phyloP scores from a whole-genome alignment of 768 basidiomycete genomes.

The Lentinula sp. region DNA sequence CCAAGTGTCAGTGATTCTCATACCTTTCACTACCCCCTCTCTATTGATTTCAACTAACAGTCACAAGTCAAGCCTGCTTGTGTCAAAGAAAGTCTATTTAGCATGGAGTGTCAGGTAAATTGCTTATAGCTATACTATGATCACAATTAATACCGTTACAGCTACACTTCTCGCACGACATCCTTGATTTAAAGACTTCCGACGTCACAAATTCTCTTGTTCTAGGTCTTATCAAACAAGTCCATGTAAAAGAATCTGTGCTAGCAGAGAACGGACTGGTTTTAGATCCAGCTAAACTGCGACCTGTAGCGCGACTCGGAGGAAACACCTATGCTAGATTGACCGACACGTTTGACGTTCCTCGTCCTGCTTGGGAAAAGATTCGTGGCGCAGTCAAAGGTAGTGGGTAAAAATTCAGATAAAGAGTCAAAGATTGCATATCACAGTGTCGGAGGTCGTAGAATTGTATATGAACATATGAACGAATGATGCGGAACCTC shows the following conservation, averaged over 20 bases:
- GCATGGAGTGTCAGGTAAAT: slow-evolving; percentile 56
- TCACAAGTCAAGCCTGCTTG: slow-evolving; percentile 41
- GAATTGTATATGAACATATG: too few species aligned
- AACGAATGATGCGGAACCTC: too few species aligned
- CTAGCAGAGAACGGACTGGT: slow-evolving; percentile 31
- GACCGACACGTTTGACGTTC: slow-evolving; percentile 40
- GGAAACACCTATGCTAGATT: slow-evolving; percentile 46
- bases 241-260: slow-evolving; percentile 46
- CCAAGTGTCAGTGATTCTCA: slow-evolving; percentile 36
- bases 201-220: slow-evolving; percentile 38
- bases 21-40: background rate
- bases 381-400: slow-evolving; percentile 7
- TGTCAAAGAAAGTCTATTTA: slow-evolving; percentile 52
- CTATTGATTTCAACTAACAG: slow-evolving; percentile 21
- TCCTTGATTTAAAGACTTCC: slow-evolving; percentile 29
- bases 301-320: slow-evolving; percentile 48
- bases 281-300: slow-evolving; percentile 43
- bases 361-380: slow-evolving; percentile 31
- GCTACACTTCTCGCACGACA: slow-evolving; percentile 47
- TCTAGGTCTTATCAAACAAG: slow-evolving; percentile 47
- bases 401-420: too few species aligned
- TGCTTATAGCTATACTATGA: slow-evolving; percentile 10
- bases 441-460: background rate
- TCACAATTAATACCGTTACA: slow-evolving; percentile 13
- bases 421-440: too few species aligned